Conservation (phyloP, 257 asterid genomes). For the Linaria vulgaris region DNA sequence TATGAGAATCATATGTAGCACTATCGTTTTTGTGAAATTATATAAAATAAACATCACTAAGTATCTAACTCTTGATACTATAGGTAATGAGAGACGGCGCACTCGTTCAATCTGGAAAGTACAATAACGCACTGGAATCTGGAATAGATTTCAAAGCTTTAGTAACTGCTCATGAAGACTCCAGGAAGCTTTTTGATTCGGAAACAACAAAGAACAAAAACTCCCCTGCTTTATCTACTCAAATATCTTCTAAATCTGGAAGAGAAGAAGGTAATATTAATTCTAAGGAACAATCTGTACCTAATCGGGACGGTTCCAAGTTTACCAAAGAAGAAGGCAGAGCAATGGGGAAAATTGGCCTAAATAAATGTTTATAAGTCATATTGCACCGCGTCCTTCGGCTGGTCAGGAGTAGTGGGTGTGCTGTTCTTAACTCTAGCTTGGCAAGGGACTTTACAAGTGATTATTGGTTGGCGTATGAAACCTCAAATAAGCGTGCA, state of each 20-base stretch:
- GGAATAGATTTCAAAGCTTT: slow-evolving; percentile 60
- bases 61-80: background rate
- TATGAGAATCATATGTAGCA: too few species aligned
- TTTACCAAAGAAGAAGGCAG: slow-evolving; percentile 76
- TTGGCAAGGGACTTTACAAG: slow-evolving; percentile 45
- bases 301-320: slow-evolving; percentile 37
- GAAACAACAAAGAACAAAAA: slow-evolving; percentile 18
- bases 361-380: slow-evolving; percentile 44
- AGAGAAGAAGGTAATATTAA: slow-evolving; percentile 24
- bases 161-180: slow-evolving; percentile 68
- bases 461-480: slow-evolving; percentile 80
- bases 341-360: slow-evolving; percentile 59
- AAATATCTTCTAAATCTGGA: too few species aligned
- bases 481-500: slow-evolving; percentile 43
- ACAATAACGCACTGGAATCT: slow-evolving; percentile 39
- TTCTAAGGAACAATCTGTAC: too few species aligned
- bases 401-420: slow-evolving; percentile 65
- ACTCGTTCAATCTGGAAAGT: slow-evolving; percentile 71
- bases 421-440: slow-evolving; percentile 34
- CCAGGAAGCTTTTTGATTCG: slow-evolving; percentile 59
- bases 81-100: slow-evolving; percentile 75
- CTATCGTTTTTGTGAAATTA: background rate
- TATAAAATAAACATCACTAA: background rate
- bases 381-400: slow-evolving; percentile 61
- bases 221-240: background rate